A percentile compares a stretch with the other conserved stretches of the same genome.
These are phyloP conservation scores for Stephania japonica DNA, from an alignment of 164 flowering plant species.

Conservation along the genomic window DNA sequence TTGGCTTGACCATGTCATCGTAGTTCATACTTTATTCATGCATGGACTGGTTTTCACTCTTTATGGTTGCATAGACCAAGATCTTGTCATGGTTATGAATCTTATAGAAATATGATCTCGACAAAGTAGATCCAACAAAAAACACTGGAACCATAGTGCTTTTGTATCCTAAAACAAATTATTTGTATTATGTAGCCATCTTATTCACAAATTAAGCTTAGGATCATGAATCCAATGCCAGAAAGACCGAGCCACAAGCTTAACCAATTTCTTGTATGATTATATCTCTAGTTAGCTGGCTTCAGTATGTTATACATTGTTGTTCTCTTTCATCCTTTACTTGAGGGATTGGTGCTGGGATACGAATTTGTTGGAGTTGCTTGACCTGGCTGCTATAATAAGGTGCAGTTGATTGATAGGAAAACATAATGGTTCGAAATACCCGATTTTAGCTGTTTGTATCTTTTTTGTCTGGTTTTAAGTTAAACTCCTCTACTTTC, in stretches of 20 bases:
- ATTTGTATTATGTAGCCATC: background rate
- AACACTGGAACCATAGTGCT: background rate
- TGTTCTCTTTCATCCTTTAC: background rate
- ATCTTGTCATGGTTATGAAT: background rate
- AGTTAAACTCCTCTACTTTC: background rate
- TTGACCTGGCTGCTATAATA: background rate
- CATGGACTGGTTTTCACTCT: too few species aligned
- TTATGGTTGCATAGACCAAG: too few species aligned
- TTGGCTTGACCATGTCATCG: too few species aligned
- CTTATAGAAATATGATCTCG: background rate
- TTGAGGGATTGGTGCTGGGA: background rate
- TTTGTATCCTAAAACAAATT: background rate
- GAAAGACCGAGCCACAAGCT: background rate
- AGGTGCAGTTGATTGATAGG: background rate
- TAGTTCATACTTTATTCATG: too few species aligned
- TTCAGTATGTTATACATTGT: background rate
- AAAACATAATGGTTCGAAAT: background rate
- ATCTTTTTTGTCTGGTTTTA: background rate
- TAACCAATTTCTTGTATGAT: background rate
- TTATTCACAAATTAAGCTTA: background rate
- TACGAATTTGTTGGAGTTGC: background rate
- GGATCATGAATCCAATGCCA: background rate
- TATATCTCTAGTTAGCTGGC: background rate
- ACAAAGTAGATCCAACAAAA: background rate
- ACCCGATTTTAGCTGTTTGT: background rate